A percentile compares a stretch with the other conserved stretches of the same genome.
phyloP scores from a whole-genome alignment of 164 flowering plant genomes.

The Amborella trichopoda region DNA sequence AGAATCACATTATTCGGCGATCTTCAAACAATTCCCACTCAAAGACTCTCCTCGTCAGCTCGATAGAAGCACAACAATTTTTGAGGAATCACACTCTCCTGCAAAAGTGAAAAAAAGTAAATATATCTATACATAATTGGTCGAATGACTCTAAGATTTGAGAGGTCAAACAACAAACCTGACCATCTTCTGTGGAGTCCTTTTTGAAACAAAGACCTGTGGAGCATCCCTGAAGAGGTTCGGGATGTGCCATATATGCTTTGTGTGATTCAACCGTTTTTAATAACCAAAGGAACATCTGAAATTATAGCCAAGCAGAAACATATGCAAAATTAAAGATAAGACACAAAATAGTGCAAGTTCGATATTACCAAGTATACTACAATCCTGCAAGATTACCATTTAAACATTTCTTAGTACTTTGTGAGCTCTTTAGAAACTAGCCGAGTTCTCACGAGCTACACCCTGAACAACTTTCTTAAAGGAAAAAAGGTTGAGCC shows the following conservation, averaged over 20 bases:
- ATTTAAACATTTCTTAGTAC: background rate
- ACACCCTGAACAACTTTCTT: background rate
- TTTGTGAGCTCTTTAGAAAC: background rate
- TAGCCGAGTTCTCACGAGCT: background rate
- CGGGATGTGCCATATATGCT: slow-evolving; percentile 81
- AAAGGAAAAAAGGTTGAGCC: too few species aligned
- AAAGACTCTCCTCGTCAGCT: too few species aligned
- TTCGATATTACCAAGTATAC: background rate
- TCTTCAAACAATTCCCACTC: too few species aligned
- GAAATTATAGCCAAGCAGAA: slow-evolving; percentile 7
- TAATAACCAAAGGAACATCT: slow-evolving; percentile 70
- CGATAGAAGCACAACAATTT: too few species aligned
- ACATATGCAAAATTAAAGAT: background rate
- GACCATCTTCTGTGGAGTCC: slow-evolving; percentile 22
- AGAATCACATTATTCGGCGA: too few species aligned
- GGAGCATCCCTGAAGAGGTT: slow-evolving; percentile 58
- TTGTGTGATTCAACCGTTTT: slow-evolving; percentile 47
- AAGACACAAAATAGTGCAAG: background rate
- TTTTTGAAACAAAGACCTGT: slow-evolving; percentile 60
- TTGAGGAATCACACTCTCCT: too few species aligned
- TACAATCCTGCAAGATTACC: background rate
- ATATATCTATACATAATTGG: too few species aligned
- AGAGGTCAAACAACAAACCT: too few species aligned
- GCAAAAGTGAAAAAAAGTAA: too few species aligned
- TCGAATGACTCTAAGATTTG: too few species aligned